Base-by-base conservation (phyloP, 1,284 basidiomycete genomes). In the Naganishia liquefaciens region DNA sequence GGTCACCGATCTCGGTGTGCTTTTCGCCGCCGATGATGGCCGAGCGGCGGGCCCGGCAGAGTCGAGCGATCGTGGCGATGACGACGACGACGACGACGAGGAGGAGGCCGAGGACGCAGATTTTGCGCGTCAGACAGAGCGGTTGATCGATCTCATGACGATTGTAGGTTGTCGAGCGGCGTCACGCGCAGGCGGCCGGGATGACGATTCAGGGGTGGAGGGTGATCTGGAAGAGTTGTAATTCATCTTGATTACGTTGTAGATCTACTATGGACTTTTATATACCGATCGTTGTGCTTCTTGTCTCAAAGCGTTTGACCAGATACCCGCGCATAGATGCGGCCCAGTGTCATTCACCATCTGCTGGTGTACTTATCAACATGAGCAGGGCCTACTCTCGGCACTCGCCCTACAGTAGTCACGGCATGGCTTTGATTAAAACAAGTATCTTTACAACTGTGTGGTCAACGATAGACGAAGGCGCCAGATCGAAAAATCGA, bases 131-230 rank as follows among this genome's bases (percentile, higher is more conserved):
- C 75, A 77, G 10, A 72, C 74, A 19, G 75, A 76, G 66, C 72
- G 67, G 50, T 62, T 79, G 50, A 75, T 79, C 4, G 70, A 71
- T 10, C 17, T 60, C 21, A 60, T 77, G 30, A 73, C 68, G 50
- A 64, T 66, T 2, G 70, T 78, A 5, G 75, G 75, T 1, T 66
- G 75, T 13, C 67, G 74, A 9, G 77, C 77, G 3, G 73, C 74
- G 5, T 73, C 74, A 1, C 67, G 77, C 11, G 68, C 65, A 1
- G 64, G 51, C 13, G 67, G 70, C 6, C 54, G 72, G 19, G 76
- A 75, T 52, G 73, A 76, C 27, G 77, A 78, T 68, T 77, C 75
- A 21, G 76, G 76, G 0, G 57, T 78, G 30, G 76, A 77, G 55
- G 70, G 70, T 11, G 76, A 78, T 54, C 15, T 70, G 30, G 76